Conservation (phyloP, 441 rosid species). For the Pelargonium australe region DNA sequence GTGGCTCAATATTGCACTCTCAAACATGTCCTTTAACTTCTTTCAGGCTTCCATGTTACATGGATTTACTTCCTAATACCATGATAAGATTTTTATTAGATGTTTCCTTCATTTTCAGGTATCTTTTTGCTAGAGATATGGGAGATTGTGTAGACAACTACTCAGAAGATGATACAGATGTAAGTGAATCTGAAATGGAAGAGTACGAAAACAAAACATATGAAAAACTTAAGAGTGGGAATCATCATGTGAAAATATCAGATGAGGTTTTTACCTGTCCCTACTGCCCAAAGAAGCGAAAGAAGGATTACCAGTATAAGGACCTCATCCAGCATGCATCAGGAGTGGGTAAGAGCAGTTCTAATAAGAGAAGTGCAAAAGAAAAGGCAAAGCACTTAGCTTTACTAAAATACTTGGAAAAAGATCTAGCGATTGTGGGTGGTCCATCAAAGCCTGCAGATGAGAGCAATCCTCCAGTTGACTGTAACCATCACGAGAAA, state of each 20-base stretch:
- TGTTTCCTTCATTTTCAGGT: constrained; percentile 8
- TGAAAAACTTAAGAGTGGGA: constrained; percentile 63
- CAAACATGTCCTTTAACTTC: too few species aligned
- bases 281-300: constrained; percentile 68
- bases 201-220: constrained; percentile 44
- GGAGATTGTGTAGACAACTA: constrained; percentile 28
- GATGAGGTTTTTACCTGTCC: constrained; percentile 65
- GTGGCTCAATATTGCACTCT: not conserved
- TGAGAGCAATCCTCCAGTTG: constrained; percentile 26
- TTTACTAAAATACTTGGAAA: constrained; percentile 54
- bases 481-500: constrained; percentile 51
- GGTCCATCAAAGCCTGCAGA: constrained; percentile 34
- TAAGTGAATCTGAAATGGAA: constrained; percentile 50
- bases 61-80: not conserved
- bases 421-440: constrained; percentile 41
- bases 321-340: constrained; percentile 94
- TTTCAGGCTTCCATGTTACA: not conserved
- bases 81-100: not conserved
- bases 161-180: constrained; percentile 41
- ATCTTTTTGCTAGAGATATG: constrained; percentile 10
- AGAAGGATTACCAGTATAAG: constrained; percentile 47
- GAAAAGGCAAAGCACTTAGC: constrained; percentile 83
- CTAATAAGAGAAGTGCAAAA: constrained; percentile 55
- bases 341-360: constrained; percentile 71
- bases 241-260: constrained; percentile 39